Evolutionary conservation across 2,329 filamentous ascomycete genomes (phyloP), one percentile per base, ranked within the genome.

Genomic region (Bertia moriformis): DNA sequence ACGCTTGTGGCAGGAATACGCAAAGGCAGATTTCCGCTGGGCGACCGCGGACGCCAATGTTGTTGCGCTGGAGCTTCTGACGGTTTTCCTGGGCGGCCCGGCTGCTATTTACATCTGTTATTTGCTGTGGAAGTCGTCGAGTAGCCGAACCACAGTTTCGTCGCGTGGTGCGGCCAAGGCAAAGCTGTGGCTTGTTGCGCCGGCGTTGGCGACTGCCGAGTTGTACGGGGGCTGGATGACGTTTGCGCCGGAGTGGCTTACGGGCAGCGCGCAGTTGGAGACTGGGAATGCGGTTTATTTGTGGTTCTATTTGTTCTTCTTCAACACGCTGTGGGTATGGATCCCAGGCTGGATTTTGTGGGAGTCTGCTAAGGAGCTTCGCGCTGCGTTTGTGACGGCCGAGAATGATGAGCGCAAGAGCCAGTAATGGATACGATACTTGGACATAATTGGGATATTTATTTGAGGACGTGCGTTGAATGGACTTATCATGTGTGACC

Each of bases 221-320:
- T 56, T 80, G 33, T 79, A 79, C 56, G 74, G 74, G 44, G 66
- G 62, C 61, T 78, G 69, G 51, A 78, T 78, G 72, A 78, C 74
- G 0, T 79, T 79, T 53, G 68, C 66, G 30, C 74, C 74, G 22
- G 74, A 80, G 51, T 79, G 73, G 74, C 52, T 80, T 46, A 71
- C 63, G 2, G 73, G 70, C 0, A 70, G 60, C 37, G 58, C 66
- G 14, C 71, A 71, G 47, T 55, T 80, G 40, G 67, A 73, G 43
- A 73, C 67, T 0, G 63, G 62, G 19, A 73, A 77, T 44, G 71
- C 66, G 45, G 72, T 79, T 54, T 78, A 74, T 49, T 51, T 72
- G 51, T 78, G 73, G 70, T 54, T 79, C 10, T 79, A 79, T 47
- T 54, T 80, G 44, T 54, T 69, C 42, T 77, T 78, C 54, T 79